Evolutionary conservation across 2,329 filamentous ascomycete genomes (phyloP), one percentile per base, ranked within the genome.

Genomic region (Hypomyces rosellus): DNA sequence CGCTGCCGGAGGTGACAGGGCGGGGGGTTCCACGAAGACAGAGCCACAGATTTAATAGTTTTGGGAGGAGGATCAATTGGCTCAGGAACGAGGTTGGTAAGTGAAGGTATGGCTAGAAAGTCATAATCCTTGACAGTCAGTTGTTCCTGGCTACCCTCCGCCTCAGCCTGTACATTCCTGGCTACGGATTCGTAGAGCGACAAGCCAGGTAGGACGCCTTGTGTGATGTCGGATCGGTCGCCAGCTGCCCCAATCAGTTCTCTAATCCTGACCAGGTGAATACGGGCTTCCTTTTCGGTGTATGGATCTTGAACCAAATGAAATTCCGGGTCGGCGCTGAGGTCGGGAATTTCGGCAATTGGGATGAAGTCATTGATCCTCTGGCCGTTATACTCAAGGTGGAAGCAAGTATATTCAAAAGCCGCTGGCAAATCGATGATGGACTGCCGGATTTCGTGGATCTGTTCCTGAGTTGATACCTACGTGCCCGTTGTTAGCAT

Each of bases 381-480:
- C 70, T 88, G 76, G 59, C 89, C 89, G 53, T 88, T 85, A 73
- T 91, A 85, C 73, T 97, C 91, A 62, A 99, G 84, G 72, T 99
- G 93, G 75, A 99, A 99, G 77, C 93, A 99, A 48, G 93, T 95
- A 75, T 96, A 96, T 70, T 95, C 90, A 73, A 96, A 93, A 46
- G 92, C 95, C 53, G 86, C 80, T 5, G 93, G 93, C 45, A 90
- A 80, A 71, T 99, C 93, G 72, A 96, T 90, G 66, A 99, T 88
- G 55, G 91, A 92, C 72, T 97, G 93, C 59, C 93, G 88, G 61
- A 99, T 85, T 75, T 99, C 93, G 71, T 97, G 93, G 54, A 97
- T 86, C 69, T 96, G 92, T 73, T 99, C 95, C 76, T 96, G 88
- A 58, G 85, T 85, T 39, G 89, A 92, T 50, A 95, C 88, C 88